Evolutionary conservation across 164 flowering plant species (phyloP).

Genomic region (Akebia trifoliata): DNA sequence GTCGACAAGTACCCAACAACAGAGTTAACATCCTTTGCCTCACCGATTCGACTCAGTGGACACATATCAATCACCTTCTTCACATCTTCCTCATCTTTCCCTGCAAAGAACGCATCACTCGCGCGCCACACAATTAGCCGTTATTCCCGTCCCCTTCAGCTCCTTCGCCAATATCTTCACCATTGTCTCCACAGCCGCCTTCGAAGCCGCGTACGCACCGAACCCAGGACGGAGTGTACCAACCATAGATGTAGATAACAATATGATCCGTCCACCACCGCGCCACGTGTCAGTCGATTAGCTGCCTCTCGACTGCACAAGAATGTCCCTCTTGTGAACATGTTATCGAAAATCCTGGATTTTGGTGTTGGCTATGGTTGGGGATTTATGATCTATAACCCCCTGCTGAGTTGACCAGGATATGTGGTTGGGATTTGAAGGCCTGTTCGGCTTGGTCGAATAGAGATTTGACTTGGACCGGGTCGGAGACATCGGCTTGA

Average conservation of each 20-base stretch:
- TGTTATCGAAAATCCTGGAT: constrained; percentile 33
- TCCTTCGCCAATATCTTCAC: constrained; percentile 46
- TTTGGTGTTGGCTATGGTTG: constrained; percentile 29
- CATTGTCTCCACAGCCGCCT: constrained; percentile 56
- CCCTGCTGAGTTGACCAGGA: not conserved
- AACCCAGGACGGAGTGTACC: constrained; percentile 31
- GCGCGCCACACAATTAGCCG: constrained; percentile 50
- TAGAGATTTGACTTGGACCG: not conserved
- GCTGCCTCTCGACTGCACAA: constrained; percentile 36
- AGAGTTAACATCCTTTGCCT: constrained; percentile 32
- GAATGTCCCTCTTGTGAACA: constrained; percentile 38
- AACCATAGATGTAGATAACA: constrained; percentile 30
- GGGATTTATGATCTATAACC: constrained; percentile 30
- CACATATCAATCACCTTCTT: constrained; percentile 15
- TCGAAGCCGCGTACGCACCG: constrained; percentile 45
- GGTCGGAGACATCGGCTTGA: constrained; percentile 36
- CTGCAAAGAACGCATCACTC: constrained; percentile 44
- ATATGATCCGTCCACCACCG: constrained; percentile 43
- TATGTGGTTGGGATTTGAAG: not conserved
- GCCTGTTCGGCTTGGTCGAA: not conserved
- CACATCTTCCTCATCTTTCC: constrained; percentile 30
- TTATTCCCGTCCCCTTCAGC: constrained; percentile 41
- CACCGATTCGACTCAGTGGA: constrained; percentile 41
- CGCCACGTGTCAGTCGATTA: constrained; percentile 31
- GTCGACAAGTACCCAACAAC: constrained; percentile 41